phyloP scores from a whole-genome alignment of 352 stramenopile genomes.

The Vaucheria bursata region DNA sequence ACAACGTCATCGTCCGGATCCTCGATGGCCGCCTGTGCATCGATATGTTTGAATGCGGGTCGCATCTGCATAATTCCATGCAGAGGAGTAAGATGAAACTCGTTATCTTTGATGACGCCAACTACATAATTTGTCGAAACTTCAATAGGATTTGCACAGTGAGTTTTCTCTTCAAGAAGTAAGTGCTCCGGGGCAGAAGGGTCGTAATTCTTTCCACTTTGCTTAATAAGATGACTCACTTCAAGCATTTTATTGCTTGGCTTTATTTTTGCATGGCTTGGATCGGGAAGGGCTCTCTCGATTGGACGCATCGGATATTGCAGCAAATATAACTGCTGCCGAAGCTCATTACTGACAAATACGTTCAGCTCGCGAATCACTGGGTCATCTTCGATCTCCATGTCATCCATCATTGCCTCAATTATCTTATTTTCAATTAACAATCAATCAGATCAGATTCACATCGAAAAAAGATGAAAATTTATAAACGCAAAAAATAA shows the following conservation, averaged over 20 bases:
- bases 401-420: no score
- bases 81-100: conserved; percentile 41
- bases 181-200: conserved; percentile 25
- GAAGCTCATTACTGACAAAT: conserved; percentile 33
- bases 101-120: conserved; percentile 30
- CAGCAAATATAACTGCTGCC: conserved; percentile 39
- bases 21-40: conserved; percentile 5
- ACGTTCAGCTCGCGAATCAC: conserved; percentile 41
- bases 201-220: conserved; percentile 36
- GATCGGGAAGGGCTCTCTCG: conserved; percentile 17
- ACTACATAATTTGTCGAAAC: conserved; percentile 40
- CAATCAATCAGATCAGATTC: no score
- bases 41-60: conserved; percentile 34
- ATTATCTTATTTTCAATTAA: no score
- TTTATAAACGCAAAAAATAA: no score
- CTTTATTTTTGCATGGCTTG: conserved; percentile 30
- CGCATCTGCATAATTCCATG: conserved; percentile 36
- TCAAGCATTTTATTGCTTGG: conserved; percentile 32
- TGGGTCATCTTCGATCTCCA: conserved; percentile 14
- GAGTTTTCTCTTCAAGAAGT: conserved; percentile 13
- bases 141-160: conserved; percentile 21
- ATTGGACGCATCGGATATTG: conserved; percentile 41
- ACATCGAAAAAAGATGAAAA: no score
- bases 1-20: neutral
- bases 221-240: conserved; percentile 36